A percentile compares a stretch with the other conserved stretches of the same genome.
phyloP scores from a whole-genome alignment of 768 basidiomycete genomes.

The Leucogyrophana mollusca region DNA sequence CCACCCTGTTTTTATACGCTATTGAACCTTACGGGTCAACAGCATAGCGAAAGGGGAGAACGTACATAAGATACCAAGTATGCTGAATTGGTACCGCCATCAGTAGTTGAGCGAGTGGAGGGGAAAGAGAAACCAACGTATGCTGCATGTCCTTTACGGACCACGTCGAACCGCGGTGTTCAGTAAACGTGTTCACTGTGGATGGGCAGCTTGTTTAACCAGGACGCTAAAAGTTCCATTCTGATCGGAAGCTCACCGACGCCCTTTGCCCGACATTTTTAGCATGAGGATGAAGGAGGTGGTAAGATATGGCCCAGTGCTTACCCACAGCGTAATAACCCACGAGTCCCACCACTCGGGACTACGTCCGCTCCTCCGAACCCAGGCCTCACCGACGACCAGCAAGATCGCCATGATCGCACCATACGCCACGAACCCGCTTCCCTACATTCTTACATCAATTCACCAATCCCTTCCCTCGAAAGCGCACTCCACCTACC shows the following conservation, averaged over 20 bases:
- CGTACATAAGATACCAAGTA: conserved; percentile 73
- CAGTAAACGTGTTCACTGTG: conserved; percentile 88
- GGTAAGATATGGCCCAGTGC: conserved; percentile 16
- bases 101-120: not conserved
- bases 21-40: too few species aligned
- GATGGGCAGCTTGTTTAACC: conserved; percentile 5
- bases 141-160: conserved; percentile 95
- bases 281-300: not conserved
- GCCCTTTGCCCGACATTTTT: conserved; percentile 41
- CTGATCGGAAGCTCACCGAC: conserved; percentile 58
- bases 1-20: too few species aligned
- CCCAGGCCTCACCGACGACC: conserved; percentile 76
- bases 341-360: conserved; percentile 89
- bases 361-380: conserved; percentile 64
- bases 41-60: conserved; percentile 2
- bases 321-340: conserved; percentile 54
- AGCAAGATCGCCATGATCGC: conserved; percentile 78
- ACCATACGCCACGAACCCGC: conserved; percentile 87
- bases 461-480: conserved; percentile 14
- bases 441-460: conserved; percentile 51
- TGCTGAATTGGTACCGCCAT: conserved; percentile 34
- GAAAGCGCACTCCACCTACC: conserved; percentile 31
- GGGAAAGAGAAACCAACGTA: conserved; percentile 53
- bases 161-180: conserved; percentile 81
- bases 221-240: too few species aligned